Conservation (phyloP, 2,329 filamentous ascomycete genomes). For the Exophiala calicioides region DNA sequence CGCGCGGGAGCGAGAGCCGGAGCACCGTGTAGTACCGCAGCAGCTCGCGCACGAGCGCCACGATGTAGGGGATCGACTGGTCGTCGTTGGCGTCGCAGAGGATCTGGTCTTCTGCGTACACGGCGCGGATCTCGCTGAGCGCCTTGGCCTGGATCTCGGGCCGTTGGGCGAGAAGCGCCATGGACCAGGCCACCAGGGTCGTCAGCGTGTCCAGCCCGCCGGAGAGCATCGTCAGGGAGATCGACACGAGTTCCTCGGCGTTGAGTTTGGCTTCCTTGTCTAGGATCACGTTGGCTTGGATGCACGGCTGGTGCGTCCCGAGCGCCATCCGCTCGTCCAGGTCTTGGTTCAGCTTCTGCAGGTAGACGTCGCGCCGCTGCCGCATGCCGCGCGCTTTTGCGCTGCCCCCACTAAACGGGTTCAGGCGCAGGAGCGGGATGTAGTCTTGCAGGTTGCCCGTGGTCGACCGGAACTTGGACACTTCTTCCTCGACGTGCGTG, state of each 20-base stretch:
- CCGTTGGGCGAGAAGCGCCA: constrained; percentile 60
- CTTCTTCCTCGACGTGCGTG: constrained; percentile 63
- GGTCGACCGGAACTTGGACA: constrained; percentile 61
- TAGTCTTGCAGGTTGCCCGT: constrained; percentile 65
- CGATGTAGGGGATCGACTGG: constrained; percentile 64
- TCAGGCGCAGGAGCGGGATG: constrained; percentile 59
- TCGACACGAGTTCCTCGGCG: constrained; percentile 63
- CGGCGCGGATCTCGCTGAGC: constrained; percentile 56
- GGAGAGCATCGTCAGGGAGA: constrained; percentile 68
- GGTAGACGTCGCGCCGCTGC: constrained; percentile 60
- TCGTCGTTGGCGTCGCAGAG: constrained; percentile 64
- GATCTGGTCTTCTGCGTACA: constrained; percentile 51
- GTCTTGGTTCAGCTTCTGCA: constrained; percentile 58
- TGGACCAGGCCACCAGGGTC: constrained; percentile 65
- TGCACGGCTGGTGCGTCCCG: constrained; percentile 63
- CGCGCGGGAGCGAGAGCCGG: constrained; percentile 62
- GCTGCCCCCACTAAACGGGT: constrained; percentile 62
- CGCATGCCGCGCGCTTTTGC: constrained; percentile 62
- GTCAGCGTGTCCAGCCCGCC: constrained; percentile 68
- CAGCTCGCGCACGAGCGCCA: constrained; percentile 64
- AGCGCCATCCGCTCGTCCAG: constrained; percentile 63
- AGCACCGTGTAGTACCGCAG: constrained; percentile 65
- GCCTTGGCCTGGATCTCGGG: constrained; percentile 65
- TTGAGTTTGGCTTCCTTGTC: constrained; percentile 65
- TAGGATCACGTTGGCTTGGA: constrained; percentile 66